Conservation (phyloP, 345 rosid genomes). For the Rhodamnia rubescens region DNA sequence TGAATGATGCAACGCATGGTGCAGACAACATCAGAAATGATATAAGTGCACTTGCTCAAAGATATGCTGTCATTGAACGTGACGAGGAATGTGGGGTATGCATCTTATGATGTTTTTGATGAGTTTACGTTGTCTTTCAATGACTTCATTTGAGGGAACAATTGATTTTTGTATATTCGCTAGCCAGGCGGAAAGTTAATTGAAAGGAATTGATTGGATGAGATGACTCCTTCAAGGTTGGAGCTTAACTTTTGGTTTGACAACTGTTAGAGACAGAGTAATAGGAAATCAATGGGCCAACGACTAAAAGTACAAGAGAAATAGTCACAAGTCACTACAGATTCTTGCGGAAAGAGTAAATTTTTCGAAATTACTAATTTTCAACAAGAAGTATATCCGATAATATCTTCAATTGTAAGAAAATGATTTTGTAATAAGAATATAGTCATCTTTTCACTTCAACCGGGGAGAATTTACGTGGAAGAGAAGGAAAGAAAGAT, state of each 20-base stretch:
- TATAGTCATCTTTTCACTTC: neutral
- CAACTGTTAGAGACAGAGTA: neutral
- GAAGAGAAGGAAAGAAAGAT: neutral
- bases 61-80: conserved; percentile 83
- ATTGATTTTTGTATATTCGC: neutral
- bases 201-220: neutral
- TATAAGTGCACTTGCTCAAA: conserved; percentile 91
- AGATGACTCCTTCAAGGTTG: neutral
- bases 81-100: conserved; percentile 97
- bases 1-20: conserved; percentile 99
- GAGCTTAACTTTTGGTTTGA: neutral
- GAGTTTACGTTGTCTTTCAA: neutral
- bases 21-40: conserved; percentile 98
- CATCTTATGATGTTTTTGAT: conserved; percentile 4
- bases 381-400: neutral
- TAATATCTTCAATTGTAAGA: neutral
- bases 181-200: neutral
- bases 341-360: neutral
- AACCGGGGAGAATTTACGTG: neutral
- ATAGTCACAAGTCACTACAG: neutral
- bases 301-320: neutral
- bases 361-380: neutral
- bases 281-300: neutral
- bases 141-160: neutral
- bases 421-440: neutral